Conservation (phyloP, 371 early-diverging fungal species). For the Antonospora locustae region DNA sequence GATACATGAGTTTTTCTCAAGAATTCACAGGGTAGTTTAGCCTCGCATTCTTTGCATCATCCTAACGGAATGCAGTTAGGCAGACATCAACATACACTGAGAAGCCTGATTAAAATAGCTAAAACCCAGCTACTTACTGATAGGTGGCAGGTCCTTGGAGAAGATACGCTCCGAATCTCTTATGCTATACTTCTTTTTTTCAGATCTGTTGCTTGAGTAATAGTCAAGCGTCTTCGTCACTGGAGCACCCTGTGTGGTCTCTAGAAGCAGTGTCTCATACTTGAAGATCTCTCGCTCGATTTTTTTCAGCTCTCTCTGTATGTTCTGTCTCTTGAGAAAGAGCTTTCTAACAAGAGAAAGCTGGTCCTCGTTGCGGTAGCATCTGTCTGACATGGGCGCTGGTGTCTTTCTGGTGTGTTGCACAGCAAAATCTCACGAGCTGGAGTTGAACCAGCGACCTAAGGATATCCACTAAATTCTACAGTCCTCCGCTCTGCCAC, state of each 20-base stretch:
- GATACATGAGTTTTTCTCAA: too few species aligned
- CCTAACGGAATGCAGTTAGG: too few species aligned
- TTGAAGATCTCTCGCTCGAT: slow-evolving; percentile 30
- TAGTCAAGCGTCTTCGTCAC: slow-evolving; percentile 19
- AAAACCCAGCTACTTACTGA: background rate
- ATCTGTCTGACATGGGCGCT: too few species aligned
- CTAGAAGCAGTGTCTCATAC: slow-evolving; percentile 26
- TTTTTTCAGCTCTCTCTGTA: slow-evolving; percentile 5
- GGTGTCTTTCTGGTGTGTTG: too few species aligned
- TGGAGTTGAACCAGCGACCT: slow-evolving; percentile 16
- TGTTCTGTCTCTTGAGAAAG: slow-evolving; percentile 16
- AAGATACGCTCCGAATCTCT: slow-evolving; percentile 29
- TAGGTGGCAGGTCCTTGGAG: slow-evolving; percentile 7
- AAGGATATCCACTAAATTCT: slow-evolving; percentile 1
- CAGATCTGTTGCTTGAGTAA: slow-evolving; percentile 20
- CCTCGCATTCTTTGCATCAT: too few species aligned
- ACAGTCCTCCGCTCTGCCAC: slow-evolving; percentile 18
- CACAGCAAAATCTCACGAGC: slow-evolving; percentile 10
- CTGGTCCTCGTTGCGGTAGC: too few species aligned
- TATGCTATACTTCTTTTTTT: slow-evolving; percentile 25
- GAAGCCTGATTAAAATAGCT: too few species aligned
- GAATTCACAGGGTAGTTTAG: too few species aligned
- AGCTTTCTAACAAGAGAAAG: slow-evolving; percentile 4
- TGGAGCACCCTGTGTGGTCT: slow-evolving; percentile 28
- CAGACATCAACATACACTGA: too few species aligned